A percentile compares a stretch with the other conserved stretches of the same genome.
Conservation (phyloP, 257 asterid genomes). For the Parsonsia alboflavescens region DNA sequence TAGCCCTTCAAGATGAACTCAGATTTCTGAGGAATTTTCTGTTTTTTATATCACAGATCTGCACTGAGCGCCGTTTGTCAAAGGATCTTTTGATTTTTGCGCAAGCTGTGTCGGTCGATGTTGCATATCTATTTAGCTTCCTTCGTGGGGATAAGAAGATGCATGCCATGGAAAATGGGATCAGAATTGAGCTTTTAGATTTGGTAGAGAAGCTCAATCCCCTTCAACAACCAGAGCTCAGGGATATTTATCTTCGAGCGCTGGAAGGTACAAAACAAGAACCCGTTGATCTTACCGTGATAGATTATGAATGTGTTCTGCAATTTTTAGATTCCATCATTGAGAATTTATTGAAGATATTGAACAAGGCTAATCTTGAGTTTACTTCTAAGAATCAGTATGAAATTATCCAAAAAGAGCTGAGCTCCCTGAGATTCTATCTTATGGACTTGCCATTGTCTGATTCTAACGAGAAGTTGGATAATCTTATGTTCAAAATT, state of each 20-base stretch:
- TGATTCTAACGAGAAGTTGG: not conserved
- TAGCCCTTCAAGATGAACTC: not conserved
- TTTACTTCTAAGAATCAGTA: not conserved
- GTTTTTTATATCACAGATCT: not conserved
- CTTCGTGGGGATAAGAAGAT: not conserved
- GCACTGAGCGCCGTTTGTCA: not conserved
- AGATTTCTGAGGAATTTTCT: conserved; percentile 1
- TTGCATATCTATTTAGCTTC: not conserved
- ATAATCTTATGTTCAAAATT: not conserved
- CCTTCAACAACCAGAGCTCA: not conserved
- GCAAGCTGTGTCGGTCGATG: not conserved
- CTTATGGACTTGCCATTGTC: conserved; percentile 2
- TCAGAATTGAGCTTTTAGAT: not conserved
- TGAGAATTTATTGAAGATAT: not conserved
- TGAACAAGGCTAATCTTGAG: not conserved
- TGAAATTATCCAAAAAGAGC: not conserved
- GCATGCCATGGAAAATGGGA: not conserved
- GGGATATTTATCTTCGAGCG: not conserved
- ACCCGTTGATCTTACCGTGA: not conserved
- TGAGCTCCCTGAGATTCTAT: not conserved
- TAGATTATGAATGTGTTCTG: conserved; percentile 2
- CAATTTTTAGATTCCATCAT: not conserved
- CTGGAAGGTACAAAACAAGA: not conserved
- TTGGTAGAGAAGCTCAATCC: not conserved
- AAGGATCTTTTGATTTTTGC: not conserved